Evolutionary conservation across 768 basidiomycete species (phyloP), one percentile per base, ranked within the genome.

Genomic region (Tricholoma sp.): DNA sequence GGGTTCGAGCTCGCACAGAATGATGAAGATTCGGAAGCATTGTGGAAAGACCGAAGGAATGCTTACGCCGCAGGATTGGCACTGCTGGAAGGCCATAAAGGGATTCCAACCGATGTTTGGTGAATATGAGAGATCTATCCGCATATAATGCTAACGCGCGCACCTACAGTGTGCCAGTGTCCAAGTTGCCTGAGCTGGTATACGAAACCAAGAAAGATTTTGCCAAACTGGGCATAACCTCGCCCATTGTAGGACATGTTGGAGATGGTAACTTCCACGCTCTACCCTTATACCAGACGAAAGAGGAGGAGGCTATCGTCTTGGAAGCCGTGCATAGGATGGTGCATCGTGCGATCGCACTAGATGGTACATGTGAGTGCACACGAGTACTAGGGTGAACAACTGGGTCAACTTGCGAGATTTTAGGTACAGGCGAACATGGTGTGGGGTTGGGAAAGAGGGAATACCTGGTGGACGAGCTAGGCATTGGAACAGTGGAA

Each of bases 381-480:
- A 44, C 28, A 28, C 15, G 8, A 28, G 24, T 45, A 15, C 4
- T 4, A 41, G 24, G 5, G 5, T 59, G 48, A 60, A 15, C 15
- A 24, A 50, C 13, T 50, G 33, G 11, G 20, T 36, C 31, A 42
- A 18, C 6, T 11, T 9, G 17, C 20, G 24, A 18, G 50, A 20
- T 60, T 15, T 18, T 45, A 86, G 86, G 84, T 61, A 88, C 85
- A 0, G 89, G 89, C 3, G 92, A 94, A 63, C 92, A 94, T 64
- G 93, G 92, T 1, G 89, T 94, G 6, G 92, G 92, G 0, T 75
- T 93, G 11, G 92, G 92, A 5, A 94, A 94, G 74, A 82, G 81
- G 57, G 78, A 86, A 57, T 95, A 86, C 65, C 76, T 97, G n/a
- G 76, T 80, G 12, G 80, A 85, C 39, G 94, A 97, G 65, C 77